Evolutionary conservation across 352 stramenopile species (phyloP).

Genomic region (Aphanomyces euteiches): DNA sequence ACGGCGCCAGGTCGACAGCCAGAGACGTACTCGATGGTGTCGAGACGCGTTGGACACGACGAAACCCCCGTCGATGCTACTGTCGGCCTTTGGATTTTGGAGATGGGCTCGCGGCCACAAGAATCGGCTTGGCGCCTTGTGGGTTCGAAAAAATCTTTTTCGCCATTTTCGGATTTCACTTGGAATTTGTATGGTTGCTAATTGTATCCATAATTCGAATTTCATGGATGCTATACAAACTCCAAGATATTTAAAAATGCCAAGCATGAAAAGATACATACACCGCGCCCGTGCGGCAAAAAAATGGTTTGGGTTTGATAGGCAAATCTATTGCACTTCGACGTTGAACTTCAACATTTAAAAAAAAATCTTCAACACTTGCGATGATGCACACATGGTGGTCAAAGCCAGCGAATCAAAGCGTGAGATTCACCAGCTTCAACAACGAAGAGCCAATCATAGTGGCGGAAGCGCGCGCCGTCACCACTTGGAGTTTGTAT

Average conservation of each 20-base stretch:
- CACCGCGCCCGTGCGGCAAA: neutral
- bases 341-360: conserved; percentile 26
- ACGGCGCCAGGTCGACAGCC: neutral
- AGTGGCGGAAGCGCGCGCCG: neutral
- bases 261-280: conserved; percentile 8
- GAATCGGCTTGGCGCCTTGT: too few species aligned
- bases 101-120: too few species aligned
- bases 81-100: too few species aligned
- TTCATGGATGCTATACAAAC: neutral
- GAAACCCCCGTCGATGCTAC: neutral
- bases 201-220: too few species aligned
- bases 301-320: neutral
- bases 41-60: neutral
- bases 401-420: conserved; percentile 27
- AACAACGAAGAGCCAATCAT: conserved; percentile 14
- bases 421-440: neutral
- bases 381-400: conserved; percentile 15
- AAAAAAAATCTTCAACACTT: conserved; percentile 12
- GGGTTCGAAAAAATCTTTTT: too few species aligned
- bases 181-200: too few species aligned
- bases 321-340: neutral
- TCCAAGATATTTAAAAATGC: neutral
- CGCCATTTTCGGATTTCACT: too few species aligned
- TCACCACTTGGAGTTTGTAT: conserved; percentile 10
- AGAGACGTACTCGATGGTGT: neutral